Percentiles rank a stretch among this genome's conserved stretches.
phyloP scores from a whole-genome alignment of 1,284 basidiomycete species.

The Paramarasmius palmivorus region DNA sequence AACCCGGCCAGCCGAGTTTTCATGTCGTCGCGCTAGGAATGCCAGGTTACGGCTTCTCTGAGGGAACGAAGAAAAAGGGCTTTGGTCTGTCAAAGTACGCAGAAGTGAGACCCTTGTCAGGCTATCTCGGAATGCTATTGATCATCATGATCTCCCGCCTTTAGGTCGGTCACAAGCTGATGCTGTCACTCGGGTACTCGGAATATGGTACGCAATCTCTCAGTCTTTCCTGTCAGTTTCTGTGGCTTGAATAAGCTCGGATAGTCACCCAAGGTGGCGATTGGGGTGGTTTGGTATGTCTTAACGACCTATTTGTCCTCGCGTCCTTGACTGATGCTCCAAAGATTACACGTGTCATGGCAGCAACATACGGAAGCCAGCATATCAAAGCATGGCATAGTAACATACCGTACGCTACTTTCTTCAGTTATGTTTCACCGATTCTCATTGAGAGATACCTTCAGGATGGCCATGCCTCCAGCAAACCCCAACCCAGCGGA shows the following conservation, averaged over 20 bases:
- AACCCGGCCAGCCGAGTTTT: constrained; percentile 50
- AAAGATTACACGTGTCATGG: constrained; percentile 46
- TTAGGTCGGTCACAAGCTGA: constrained; percentile 49
- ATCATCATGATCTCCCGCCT: no score
- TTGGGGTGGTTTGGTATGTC: constrained; percentile 44
- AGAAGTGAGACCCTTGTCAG: constrained; percentile 28
- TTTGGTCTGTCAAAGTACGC: constrained; percentile 35
- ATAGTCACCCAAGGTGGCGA: constrained; percentile 44
- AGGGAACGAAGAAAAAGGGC: constrained; percentile 30
- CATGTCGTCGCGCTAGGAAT: constrained; percentile 56
- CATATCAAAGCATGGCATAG: constrained; percentile 34
- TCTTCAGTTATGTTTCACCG: neutral
- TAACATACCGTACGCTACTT: constrained; percentile 25
- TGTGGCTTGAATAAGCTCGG: constrained; percentile 20
- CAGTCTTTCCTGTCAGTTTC: constrained; percentile 27
- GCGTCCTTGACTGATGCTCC: neutral
- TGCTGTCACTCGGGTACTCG: constrained; percentile 51
- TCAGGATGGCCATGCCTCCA: neutral
- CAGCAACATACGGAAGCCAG: constrained; percentile 36
- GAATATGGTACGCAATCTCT: constrained; percentile 34
- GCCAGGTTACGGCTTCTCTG: constrained; percentile 57
- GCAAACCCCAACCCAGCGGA: constrained; percentile 10
- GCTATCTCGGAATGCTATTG: neutral
- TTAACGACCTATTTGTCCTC: no score
- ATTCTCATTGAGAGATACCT: neutral